Base-by-base conservation (phyloP, 805 yeast species). In the Debaryomyces castellii region DNA sequence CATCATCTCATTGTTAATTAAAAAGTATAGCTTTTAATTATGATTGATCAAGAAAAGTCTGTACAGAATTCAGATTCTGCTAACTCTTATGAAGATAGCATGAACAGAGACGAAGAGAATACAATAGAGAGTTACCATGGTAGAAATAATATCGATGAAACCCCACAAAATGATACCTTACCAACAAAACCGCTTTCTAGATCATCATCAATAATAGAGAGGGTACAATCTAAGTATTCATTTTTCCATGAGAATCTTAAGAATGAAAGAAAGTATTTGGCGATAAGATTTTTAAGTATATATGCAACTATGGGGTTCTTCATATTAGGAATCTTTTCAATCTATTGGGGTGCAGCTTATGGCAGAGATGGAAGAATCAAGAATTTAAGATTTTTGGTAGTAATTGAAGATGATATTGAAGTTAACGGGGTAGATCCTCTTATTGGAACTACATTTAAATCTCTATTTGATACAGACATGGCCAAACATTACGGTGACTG, bases 381-480 rank as follows among this genome's bases (percentile, higher is more conserved):
- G 35, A 67, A 71, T 52, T 56, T 71, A 55, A 52, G 53, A 39
- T 61, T 67, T 63, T 58, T 71, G 53, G 71, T 69, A 10, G 73
- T 70, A 1, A 58, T 62, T 24, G 75, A 59, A 37, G 74, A 69
- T 48, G 30, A 69, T 69, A 47, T 45, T 3, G 44, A 50, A 20
- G 38, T 57, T 14, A 48, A 51, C 25, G 56, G 54, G 8, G 44
- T 43, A 58, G 73, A 51, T 62, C 83, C 53, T 59, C 70, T 48
- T 67, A 77, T 65, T 76, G 86, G 86, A 76, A 77, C 35, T 63
- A 76, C 39, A 65, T 59, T 63, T 32, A 62, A 7, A 55, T 76
- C 47, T 28, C 43, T 35, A 6, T 45, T 40, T 54, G 72, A 41
- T 46, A 64, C 45, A 44, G 55, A 59, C 2, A 43, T 36, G 11